Conservation (phyloP, 345 rosid genomes). For the Citrus medica region DNA sequence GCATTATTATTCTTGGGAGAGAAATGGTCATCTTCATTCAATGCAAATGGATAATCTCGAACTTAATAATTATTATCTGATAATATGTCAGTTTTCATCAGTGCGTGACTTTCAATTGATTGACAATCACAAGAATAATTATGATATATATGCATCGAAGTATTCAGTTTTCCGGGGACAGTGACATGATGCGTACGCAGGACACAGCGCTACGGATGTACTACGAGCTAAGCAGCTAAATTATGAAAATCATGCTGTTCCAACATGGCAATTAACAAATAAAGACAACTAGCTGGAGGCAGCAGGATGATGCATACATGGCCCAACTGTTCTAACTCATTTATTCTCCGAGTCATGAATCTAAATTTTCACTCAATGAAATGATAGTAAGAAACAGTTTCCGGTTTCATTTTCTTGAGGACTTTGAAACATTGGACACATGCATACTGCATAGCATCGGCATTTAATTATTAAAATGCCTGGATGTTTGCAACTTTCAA, state of each 20-base stretch:
- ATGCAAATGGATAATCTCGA: background rate
- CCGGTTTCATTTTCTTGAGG: no score
- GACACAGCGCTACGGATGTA: background rate
- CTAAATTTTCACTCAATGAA: no score
- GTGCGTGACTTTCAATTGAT: background rate
- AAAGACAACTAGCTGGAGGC: background rate
- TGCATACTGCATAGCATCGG: no score
- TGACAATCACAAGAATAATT: background rate
- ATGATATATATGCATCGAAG: background rate
- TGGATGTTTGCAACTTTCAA: no score
- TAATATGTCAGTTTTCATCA: background rate
- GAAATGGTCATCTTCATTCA: background rate
- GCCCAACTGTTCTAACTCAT: no score
- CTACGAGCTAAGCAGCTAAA: background rate
- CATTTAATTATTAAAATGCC: no score
- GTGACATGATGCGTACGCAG: background rate
- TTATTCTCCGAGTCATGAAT: no score
- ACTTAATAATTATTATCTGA: background rate
- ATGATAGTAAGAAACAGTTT: no score
- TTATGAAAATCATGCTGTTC: background rate
- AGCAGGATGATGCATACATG: no score
- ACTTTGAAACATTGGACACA: no score
- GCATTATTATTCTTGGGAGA: background rate
- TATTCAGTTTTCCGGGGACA: background rate
- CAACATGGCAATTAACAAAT: no score